Evolutionary conservation across 108 stramenopile species (phyloP).

Genomic region (Seminavis robusta): DNA sequence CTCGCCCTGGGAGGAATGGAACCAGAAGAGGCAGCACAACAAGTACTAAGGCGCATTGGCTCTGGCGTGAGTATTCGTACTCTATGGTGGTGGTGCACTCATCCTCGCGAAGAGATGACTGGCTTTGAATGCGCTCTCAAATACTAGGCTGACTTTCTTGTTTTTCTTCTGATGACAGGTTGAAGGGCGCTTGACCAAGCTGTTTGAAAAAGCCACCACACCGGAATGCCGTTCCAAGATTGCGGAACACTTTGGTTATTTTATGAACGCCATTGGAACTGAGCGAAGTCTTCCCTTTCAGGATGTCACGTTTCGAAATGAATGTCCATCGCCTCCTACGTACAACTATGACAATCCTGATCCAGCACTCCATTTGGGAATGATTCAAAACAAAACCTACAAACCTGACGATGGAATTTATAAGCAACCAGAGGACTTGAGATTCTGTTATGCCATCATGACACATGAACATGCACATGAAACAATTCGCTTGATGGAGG

Average conservation of each 20-base stretch:
- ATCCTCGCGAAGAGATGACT: no score
- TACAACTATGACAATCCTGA: slow-evolving; percentile 76
- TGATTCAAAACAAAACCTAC: slow-evolving; percentile 73
- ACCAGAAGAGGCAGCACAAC: no score
- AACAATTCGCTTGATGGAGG: slow-evolving; percentile 82
- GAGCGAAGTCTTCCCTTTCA: slow-evolving; percentile 70
- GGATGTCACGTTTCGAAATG: slow-evolving; percentile 51
- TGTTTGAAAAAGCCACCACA: slow-evolving; percentile 71
- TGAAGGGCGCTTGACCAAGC: slow-evolving; percentile 25
- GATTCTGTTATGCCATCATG: slow-evolving; percentile 78
- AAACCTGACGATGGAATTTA: slow-evolving; percentile 65
- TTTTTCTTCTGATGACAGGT: no score
- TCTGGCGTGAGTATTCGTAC: no score
- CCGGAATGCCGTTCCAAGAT: slow-evolving; percentile 76
- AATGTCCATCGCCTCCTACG: slow-evolving; percentile 40
- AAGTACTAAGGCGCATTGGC: no score
- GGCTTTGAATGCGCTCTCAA: no score
- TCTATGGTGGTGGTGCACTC: no score
- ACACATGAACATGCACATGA: slow-evolving; percentile 78
- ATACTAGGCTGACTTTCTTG: no score
- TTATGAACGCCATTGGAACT: slow-evolving; percentile 67
- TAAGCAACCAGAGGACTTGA: slow-evolving; percentile 60
- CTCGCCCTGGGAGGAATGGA: no score
- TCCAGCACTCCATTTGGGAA: slow-evolving; percentile 39
- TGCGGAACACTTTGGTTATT: slow-evolving; percentile 68